Evolutionary conservation across 2,329 filamentous ascomycete species (phyloP), one percentile per base, ranked within the genome.

Genomic region (Teratosphaeriaceae sp.): DNA sequence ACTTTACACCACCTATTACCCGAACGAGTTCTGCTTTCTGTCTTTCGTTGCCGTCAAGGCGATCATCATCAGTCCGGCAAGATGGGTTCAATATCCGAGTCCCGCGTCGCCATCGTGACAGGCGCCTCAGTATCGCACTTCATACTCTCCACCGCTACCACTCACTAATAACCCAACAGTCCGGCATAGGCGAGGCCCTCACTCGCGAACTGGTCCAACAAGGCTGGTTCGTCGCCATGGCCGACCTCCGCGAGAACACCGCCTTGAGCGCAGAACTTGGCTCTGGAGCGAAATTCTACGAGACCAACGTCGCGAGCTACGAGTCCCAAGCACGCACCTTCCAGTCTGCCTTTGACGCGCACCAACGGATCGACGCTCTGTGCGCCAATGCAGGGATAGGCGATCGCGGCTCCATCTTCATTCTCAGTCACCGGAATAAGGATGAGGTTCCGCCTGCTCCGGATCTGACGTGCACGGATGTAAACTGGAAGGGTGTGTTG

Each of bases 171-270:
- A 42, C 12, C 42, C 42, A 26, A 44, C 34, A 48, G 45, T 48
- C 48, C 18, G 48, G 44, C 44, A 49, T 51, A 44, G 46, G 48
- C 27, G 46, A 49, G 37, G 49, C 44, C 21, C 42, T 51, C n/a
- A 29, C 41, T 23, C 46, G 44, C 6, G 40, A 42, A 24, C 47
- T 49, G 21, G 44, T 47, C 19, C 21, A 15, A 13, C 33, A 18
- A 13, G 42, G 38, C 35, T 49, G 46, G 46, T 39, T 34, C 16
- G 44, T 49, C n/a, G 49, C 49, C 2, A 47, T 51, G 49, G 46
- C 46, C 13, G 48, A 47, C 30, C 15, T 51, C 16, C 33, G 35
- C 19, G 30, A 34, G 16, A 46, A 46, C 36, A 11, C 34, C 3
- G 21, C 22, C 6, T 37, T 51, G 3, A 31, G 38, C 2, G 5